Conservation (phyloP, 305 asterid genomes). For the Fraxinus baroniana region DNA sequence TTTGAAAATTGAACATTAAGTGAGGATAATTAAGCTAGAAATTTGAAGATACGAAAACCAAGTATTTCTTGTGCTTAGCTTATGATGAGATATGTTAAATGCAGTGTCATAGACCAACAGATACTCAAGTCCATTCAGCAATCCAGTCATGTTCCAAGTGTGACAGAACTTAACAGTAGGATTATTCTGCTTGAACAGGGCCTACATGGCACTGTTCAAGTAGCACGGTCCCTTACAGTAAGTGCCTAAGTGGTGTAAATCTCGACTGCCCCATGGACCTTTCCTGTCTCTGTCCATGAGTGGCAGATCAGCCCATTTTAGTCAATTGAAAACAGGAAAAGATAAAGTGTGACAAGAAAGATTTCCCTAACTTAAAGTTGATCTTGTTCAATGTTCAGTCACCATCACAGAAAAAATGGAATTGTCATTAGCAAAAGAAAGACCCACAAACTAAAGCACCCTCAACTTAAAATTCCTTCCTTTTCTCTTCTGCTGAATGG, state of each 20-base stretch:
- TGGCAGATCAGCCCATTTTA: not conserved
- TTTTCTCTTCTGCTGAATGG: conserved; percentile 5
- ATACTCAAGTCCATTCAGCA: not conserved
- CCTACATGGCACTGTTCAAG: too few relatives aligned
- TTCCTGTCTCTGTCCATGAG: not conserved
- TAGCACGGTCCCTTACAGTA: not conserved
- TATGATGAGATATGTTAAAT: not conserved
- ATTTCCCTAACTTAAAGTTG: not conserved
- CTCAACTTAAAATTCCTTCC: conserved; percentile 9
- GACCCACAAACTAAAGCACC: conserved; percentile 27
- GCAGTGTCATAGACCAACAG: not conserved
- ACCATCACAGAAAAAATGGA: conserved; percentile 17
- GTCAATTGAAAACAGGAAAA: not conserved
- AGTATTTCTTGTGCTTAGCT: not conserved
- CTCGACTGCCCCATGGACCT: not conserved
- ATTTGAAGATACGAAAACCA: not conserved
- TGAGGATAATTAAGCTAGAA: too few relatives aligned
- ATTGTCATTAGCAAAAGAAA: conserved; percentile 24
- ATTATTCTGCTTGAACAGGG: too few relatives aligned
- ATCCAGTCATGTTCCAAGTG: not conserved
- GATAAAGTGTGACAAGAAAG: conserved; percentile 19
- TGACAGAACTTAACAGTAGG: not conserved
- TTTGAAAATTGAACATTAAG: not conserved
- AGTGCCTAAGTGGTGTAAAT: not conserved
- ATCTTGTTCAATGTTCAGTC: conserved; percentile 20